phyloP scores from a whole-genome alignment of 2,329 filamentous ascomycete genomes.

The Neocucurbitaria cava region DNA sequence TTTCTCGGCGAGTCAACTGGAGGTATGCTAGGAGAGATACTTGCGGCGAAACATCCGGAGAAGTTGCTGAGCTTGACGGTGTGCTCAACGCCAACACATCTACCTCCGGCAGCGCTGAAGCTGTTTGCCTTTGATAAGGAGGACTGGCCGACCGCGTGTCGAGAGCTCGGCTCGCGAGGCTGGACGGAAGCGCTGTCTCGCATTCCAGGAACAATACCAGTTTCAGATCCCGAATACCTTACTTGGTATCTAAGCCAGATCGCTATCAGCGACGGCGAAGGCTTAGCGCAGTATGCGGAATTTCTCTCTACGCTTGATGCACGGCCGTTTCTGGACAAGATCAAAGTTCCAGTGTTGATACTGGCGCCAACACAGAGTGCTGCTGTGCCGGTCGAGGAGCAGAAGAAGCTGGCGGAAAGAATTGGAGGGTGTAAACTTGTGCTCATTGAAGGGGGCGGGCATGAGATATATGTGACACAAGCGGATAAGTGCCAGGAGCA shows the following conservation, averaged over 20 bases:
- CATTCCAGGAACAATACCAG: conserved; percentile 40
- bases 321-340: conserved; percentile 33
- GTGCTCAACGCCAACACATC: conserved; percentile 40
- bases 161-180: conserved; percentile 39
- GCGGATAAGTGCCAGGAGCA: conserved; percentile 34
- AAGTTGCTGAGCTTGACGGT: conserved; percentile 40
- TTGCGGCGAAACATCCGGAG: conserved; percentile 42
- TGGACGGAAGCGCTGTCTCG: conserved; percentile 40
- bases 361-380: conserved; percentile 44
- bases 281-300: conserved; percentile 44
- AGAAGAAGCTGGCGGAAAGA: conserved; percentile 21
- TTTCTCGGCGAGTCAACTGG: conserved; percentile 46
- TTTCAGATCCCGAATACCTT: conserved; percentile 35
- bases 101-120: conserved; percentile 34
- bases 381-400: conserved; percentile 39
- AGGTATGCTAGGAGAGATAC: conserved; percentile 43
- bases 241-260: conserved; percentile 44
- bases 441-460: conserved; percentile 37
- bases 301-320: conserved; percentile 44
- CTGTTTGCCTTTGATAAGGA: conserved; percentile 38
- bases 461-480: conserved; percentile 47
- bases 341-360: conserved; percentile 42
- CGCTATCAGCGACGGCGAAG: conserved; percentile 33
- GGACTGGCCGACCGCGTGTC: conserved; percentile 39
- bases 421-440: conserved; percentile 30